Evolutionary conservation across 495 filamentous ascomycete species (phyloP), one percentile per base, ranked within the genome.

Genomic region (Penicillium daleae): DNA sequence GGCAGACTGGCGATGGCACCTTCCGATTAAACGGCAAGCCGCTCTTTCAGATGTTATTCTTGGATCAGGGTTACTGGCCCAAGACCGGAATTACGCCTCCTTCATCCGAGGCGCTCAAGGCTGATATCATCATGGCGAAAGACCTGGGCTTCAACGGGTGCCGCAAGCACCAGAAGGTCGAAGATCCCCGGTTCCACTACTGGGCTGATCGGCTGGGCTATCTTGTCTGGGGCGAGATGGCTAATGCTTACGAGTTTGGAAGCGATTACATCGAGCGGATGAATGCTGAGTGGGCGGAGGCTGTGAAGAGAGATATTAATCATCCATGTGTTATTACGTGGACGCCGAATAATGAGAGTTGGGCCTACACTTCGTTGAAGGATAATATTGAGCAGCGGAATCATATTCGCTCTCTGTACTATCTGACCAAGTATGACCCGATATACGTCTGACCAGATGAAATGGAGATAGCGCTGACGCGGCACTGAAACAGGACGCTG

Each of bases 271-370:
- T 83, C 13, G 76, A 82, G 21, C 74, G 84, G 6, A 84, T 85
- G 69, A 76, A 80, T 50, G 69, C 77, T 46, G 85, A 88, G 66
- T 88, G 85, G 85, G 68, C 71, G 1, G 83, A 84, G 66, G 77
- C 80, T 9, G 82, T 88, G 31, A 78, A 76, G 66, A 73, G 84
- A 29, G 85, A 86, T 64, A 83, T 86, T 61, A 87, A 86, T 61
- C 85, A 87, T 62, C 84, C 85, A 1, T 81, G 77, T 27, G 69
- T 88, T n/a, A 77, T 87, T n/a, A 79, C 81, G 7, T 88, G 85
- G 85, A 88, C 85, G 9, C 85, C 84, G 0, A 77, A 82, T 29
- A 88, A 88, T 61, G 85, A 88, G 68, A 85, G 82, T 71, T 88
- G 84, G 85, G 85, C 74, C 3, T 87, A 86, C 57, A 74, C 81